phyloP scores from a whole-genome alignment of 805 yeast genomes.

The Teunomyces aglyptinius region DNA sequence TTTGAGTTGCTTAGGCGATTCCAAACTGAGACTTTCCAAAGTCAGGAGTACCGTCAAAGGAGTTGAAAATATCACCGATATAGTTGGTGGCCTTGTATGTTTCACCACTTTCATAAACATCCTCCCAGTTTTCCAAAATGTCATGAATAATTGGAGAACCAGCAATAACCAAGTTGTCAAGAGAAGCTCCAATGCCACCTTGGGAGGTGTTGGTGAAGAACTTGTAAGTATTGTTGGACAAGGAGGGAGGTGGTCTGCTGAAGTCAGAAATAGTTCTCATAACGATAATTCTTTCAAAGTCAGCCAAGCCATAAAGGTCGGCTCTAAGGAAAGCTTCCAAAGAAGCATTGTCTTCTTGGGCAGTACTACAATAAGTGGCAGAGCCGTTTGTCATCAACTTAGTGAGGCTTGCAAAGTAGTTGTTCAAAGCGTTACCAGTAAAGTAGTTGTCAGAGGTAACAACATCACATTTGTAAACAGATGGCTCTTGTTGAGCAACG shows the following conservation, averaged over 20 bases:
- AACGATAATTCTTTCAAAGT: slow-evolving; percentile 54
- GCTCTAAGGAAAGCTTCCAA: slow-evolving; percentile 58
- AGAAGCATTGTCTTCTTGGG: slow-evolving; percentile 68
- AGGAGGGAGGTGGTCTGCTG: slow-evolving; percentile 49
- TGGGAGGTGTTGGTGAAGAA: slow-evolving; percentile 50
- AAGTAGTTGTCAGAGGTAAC: slow-evolving; percentile 61
- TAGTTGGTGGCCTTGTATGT: slow-evolving; percentile 48
- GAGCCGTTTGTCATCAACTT: slow-evolving; percentile 55
- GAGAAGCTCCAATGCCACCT: slow-evolving; percentile 52
- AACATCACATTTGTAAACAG: slow-evolving; percentile 53
- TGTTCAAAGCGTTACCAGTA: slow-evolving; percentile 51
- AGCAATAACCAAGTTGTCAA: slow-evolving; percentile 51
- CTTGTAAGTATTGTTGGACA: slow-evolving; percentile 43
- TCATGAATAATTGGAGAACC: slow-evolving; percentile 56
- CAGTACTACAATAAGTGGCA: slow-evolving; percentile 58
- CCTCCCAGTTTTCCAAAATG: slow-evolving; percentile 48
- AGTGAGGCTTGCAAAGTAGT: slow-evolving; percentile 49
- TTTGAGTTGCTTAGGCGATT: slow-evolving; percentile 16
- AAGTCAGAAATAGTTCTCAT: slow-evolving; percentile 64
- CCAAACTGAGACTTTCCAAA: slow-evolving; percentile 31
- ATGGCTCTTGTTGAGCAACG: slow-evolving; percentile 51
- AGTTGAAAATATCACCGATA: slow-evolving; percentile 59
- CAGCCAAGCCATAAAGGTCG: slow-evolving; percentile 53
- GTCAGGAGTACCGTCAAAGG: slow-evolving; percentile 47
- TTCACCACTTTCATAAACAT: slow-evolving; percentile 29